phyloP scores from a whole-genome alignment of 2,329 filamentous ascomycete genomes.

The Calcarisporium arbuscula region DNA sequence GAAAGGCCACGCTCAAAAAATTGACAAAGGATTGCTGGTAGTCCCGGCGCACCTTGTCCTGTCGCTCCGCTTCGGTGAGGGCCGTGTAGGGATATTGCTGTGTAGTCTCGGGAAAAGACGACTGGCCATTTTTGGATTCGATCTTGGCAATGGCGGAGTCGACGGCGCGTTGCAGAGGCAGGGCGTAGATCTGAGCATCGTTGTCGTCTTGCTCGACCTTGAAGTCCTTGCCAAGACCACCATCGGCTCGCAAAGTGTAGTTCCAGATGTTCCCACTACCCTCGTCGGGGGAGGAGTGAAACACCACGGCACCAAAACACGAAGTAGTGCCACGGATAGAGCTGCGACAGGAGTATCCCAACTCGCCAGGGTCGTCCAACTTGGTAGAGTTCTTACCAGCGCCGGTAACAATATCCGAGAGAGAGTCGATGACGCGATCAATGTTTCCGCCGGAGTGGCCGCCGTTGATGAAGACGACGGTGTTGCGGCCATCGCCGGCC shows the following conservation, averaged over 20 bases:
- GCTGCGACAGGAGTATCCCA: conserved; percentile 46
- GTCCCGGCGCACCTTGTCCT: conserved; percentile 47
- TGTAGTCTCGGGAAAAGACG: conserved; percentile 21
- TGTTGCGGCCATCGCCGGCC: conserved; percentile 51
- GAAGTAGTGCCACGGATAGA: conserved; percentile 57
- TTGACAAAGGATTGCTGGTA: conserved; percentile 61
- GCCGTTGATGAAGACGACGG: conserved; percentile 69
- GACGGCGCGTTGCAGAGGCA: conserved; percentile 64
- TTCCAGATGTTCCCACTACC: conserved; percentile 54
- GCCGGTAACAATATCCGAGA: conserved; percentile 12
- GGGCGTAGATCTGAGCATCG: conserved; percentile 57
- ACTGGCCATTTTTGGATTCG: conserved; percentile 6
- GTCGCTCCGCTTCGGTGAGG: conserved; percentile 39
- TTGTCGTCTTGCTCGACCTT: conserved; percentile 50
- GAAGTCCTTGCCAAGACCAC: conserved; percentile 46
- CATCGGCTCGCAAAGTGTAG: conserved; percentile 64
- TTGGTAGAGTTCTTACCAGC: conserved; percentile 20
- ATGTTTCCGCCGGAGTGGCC: conserved; percentile 64
- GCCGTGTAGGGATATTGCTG: conserved; percentile 25
- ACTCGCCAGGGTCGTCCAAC: conserved; percentile 17
- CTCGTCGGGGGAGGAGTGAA: conserved; percentile 62
- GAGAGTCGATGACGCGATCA: conserved; percentile 55
- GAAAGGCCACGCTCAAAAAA: conserved; percentile 60
- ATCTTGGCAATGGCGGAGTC: conserved; percentile 50
- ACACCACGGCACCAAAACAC: conserved; percentile 68